Conservation (phyloP, 495 filamentous ascomycete genomes). For the Penicillium subrubescens region DNA sequence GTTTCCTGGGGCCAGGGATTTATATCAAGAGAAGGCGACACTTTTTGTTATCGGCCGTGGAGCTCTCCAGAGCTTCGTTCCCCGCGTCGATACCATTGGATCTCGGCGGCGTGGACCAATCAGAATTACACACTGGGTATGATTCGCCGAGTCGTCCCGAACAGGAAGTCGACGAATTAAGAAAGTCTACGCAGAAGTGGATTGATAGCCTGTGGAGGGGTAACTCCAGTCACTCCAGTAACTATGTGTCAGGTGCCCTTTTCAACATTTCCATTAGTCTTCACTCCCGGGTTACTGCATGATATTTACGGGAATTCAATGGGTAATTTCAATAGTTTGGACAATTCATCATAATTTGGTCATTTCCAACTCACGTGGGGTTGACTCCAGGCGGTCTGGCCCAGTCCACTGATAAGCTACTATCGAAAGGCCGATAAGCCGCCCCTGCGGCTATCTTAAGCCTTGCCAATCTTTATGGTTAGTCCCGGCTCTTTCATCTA, state of each 20-base stretch:
- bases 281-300: neutral
- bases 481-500: too few relatives aligned
- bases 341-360: neutral
- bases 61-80: constrained; percentile 20
- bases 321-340: neutral
- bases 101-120: constrained; percentile 30
- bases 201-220: neutral
- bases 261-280: neutral
- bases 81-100: constrained; percentile 30
- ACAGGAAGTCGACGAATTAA: constrained; percentile 24
- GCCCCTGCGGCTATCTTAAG: too few relatives aligned
- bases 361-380: neutral
- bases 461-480: too few relatives aligned
- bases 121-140: neutral
- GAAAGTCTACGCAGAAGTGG: constrained; percentile 31
- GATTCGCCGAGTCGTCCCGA: constrained; percentile 26
- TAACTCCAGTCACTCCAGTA: neutral
- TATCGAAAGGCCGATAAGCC: neutral
- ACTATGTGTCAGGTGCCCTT: neutral
- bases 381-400: neutral
- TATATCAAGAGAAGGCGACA: constrained; percentile 20
- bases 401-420: too few relatives aligned
- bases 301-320: neutral
- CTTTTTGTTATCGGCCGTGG: constrained; percentile 19
- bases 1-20: constrained; percentile 23